phyloP scores from a whole-genome alignment of 805 yeast species.

The Lipomyces orientalis region DNA sequence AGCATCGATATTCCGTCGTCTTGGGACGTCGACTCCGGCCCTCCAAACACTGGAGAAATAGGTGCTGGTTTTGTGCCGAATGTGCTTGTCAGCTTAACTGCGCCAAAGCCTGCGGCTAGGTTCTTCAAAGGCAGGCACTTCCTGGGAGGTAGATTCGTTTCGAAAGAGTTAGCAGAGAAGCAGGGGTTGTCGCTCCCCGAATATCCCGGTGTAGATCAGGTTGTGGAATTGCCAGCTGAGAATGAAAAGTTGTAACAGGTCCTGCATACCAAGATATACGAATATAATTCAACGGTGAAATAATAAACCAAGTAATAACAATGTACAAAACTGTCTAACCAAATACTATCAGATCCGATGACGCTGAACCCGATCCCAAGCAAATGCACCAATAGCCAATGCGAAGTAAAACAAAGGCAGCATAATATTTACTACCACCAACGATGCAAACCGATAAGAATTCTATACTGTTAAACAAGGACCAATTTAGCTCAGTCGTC shows the following conservation, averaged over 20 bases:
- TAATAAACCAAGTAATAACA: not conserved
- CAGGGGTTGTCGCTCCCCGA: slow-evolving; percentile 72
- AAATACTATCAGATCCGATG: not conserved
- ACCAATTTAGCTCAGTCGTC: not conserved
- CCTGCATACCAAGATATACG: not conserved
- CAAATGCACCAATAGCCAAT: not conserved
- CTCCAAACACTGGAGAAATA: slow-evolving; percentile 50
- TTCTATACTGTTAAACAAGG: not conserved
- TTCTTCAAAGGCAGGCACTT: slow-evolving; percentile 65
- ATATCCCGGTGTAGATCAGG: slow-evolving; percentile 65
- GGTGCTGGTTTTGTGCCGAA: slow-evolving; percentile 60
- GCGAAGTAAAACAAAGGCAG: not conserved
- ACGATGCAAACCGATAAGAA: not conserved
- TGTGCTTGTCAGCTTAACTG: slow-evolving; percentile 81
- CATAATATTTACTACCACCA: not conserved
- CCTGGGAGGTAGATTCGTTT: slow-evolving; percentile 89
- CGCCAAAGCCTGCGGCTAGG: slow-evolving; percentile 87
- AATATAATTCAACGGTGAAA: not conserved
- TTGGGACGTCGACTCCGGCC: slow-evolving; percentile 95
- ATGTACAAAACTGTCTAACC: too few relatives aligned
- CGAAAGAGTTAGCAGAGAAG: slow-evolving; percentile 66
- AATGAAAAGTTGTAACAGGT: not conserved
- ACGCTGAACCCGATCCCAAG: not conserved
- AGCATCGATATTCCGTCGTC: slow-evolving; percentile 95
- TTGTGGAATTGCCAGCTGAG: slow-evolving; percentile 29